Conservation (phyloP, 2,329 filamentous ascomycete genomes). For the Cephalotrichum gorgonifer region DNA sequence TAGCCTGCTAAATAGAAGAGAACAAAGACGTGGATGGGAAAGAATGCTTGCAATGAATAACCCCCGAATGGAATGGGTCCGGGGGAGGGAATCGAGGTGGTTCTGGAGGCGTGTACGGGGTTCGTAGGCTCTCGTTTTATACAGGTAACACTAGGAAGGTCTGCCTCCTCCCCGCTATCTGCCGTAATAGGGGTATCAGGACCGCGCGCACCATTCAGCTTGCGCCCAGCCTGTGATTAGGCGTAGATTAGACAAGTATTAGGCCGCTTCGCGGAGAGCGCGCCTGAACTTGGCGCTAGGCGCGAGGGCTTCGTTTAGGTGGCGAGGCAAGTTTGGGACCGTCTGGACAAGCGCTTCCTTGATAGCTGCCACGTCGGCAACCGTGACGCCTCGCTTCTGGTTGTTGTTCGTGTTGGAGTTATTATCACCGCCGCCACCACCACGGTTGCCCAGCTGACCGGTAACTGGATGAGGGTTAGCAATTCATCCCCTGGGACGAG, state of each 20-base stretch:
- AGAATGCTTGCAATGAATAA: not conserved
- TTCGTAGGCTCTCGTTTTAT: not conserved
- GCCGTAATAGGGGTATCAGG: too few relatives aligned
- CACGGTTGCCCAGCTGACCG: conserved; percentile 11
- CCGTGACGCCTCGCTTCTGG: conserved; percentile 4
- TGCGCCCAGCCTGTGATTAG: not conserved
- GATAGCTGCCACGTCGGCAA: not conserved
- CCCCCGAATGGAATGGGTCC: not conserved
- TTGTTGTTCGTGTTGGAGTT: conserved; percentile 20
- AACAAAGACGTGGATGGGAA: conserved; percentile 2
- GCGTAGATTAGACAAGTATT: not conserved
- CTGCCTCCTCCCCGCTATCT: not conserved
- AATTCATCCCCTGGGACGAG: not conserved
- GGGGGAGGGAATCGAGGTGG: not conserved
- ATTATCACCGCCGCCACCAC: conserved; percentile 13
- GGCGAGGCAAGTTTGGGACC: not conserved
- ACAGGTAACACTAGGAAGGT: not conserved
- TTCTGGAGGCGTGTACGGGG: not conserved
- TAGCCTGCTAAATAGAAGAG: not conserved
- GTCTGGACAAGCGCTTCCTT: not conserved
- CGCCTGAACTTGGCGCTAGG: conserved; percentile 9
- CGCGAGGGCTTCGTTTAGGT: conserved; percentile 5
- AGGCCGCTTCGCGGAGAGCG: not conserved
- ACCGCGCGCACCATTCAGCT: too few relatives aligned
- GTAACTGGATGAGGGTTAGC: conserved; percentile 23